These are phyloP conservation scores for Tephrocybe sp. DNA, from an alignment of 768 basidiomycete genomes.

Conservation along the genomic window DNA sequence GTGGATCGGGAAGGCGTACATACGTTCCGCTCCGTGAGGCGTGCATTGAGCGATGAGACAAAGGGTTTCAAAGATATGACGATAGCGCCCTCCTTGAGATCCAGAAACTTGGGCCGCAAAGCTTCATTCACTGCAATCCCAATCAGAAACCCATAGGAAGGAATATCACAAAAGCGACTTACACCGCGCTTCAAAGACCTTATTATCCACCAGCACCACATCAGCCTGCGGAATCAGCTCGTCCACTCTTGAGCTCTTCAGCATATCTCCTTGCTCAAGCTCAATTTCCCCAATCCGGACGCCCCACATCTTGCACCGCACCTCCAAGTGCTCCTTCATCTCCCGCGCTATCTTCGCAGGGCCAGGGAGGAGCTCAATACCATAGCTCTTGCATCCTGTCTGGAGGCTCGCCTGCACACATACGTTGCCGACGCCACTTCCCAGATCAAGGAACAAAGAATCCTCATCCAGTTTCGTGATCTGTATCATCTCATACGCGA, in stretches of 20 bases:
- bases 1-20: conserved; percentile 19
- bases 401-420: conserved; percentile 80
- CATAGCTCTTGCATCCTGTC: conserved; percentile 75
- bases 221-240: conserved; percentile 80
- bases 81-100: conserved; percentile 89
- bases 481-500: conserved; percentile 71
- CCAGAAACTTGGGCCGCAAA: conserved; percentile 86
- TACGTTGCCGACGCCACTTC: conserved; percentile 86
- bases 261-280: conserved; percentile 86
- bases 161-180: conserved; percentile 30
- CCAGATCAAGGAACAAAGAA: conserved; percentile 80
- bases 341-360: conserved; percentile 79
- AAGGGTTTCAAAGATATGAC: conserved; percentile 90
- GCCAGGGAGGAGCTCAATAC: conserved; percentile 73
- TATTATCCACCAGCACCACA: conserved; percentile 90
- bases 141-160: conserved; percentile 7
- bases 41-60: conserved; percentile 67
- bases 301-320: conserved; percentile 91
- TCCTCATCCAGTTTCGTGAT: conserved; percentile 55
- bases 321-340: conserved; percentile 73
- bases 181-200: conserved; percentile 76
- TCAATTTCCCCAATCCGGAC: conserved; percentile 73
- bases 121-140: conserved; percentile 74
- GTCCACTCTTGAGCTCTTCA: conserved; percentile 62
- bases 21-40: conserved; percentile 84